These are phyloP conservation scores for Trichophyton simii DNA, from an alignment of 2,329 filamentous ascomycete species.

Conservation along the genomic window DNA sequence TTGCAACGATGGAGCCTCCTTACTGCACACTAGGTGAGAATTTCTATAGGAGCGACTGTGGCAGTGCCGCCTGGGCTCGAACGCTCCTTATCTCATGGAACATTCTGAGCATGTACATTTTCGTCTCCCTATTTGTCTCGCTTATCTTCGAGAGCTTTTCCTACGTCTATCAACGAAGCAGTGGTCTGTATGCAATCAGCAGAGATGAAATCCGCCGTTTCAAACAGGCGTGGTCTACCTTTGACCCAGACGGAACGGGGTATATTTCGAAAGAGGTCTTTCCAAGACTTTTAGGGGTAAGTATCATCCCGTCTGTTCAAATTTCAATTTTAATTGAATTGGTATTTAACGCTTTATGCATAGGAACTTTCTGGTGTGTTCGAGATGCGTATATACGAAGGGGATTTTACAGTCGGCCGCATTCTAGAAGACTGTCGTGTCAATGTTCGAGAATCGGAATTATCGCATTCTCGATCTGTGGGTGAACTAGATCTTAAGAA, in stretches of 20 bases:
- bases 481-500: conserved; percentile 58
- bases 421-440: conserved; percentile 74
- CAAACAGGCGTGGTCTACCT: conserved; percentile 96
- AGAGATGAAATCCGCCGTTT: conserved; percentile 90
- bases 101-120: conserved; percentile 99
- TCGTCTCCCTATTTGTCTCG: conserved; percentile 94
- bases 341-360: not conserved
- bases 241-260: conserved; percentile 81
- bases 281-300: conserved; percentile 67
- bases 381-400: conserved; percentile 90
- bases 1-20: conserved; percentile 63
- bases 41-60: conserved; percentile 86
- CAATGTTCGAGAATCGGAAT: conserved; percentile 38
- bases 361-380: conserved; percentile 84
- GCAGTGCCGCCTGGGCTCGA: conserved; percentile 77
- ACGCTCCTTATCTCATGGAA: conserved; percentile 94
- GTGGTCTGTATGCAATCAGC: conserved; percentile 78
- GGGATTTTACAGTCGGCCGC: conserved; percentile 72
- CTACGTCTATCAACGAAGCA: conserved; percentile 95
- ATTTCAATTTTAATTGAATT: not conserved
- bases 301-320: conserved; percentile 14
- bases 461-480: conserved; percentile 28
- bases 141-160: conserved; percentile 99
- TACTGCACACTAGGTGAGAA: conserved; percentile 59
- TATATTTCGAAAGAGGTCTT: conserved; percentile 86